Base-by-base conservation (phyloP, 441 rosid species). In the Erodium moschatum region DNA sequence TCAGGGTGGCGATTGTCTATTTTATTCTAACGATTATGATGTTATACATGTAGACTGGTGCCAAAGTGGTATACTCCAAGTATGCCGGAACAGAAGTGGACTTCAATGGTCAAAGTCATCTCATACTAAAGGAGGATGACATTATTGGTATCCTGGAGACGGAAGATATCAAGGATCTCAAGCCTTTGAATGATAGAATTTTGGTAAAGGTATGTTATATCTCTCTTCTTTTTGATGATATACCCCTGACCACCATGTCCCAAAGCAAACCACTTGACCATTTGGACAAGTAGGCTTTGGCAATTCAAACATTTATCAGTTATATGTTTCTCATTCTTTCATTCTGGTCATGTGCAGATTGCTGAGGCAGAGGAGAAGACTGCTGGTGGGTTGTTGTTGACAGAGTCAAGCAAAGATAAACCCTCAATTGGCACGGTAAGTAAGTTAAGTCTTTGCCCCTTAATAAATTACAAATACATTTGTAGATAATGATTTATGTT, bases 281-380 rank as follows among this genome's bases (percentile, higher is more conserved):
- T n/a, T n/a, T n/a, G n/a, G n/a, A 0, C 27, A 24, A 2, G 0
- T 24, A 2, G 27, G 27, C 27, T 24, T 24, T 24, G 27, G 27
- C 40, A 21, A 64, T 68, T 66, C 16, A 44, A 56, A 20, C 15
- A 11, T 5, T 58, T 61, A 2, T 61, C 6, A 19, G 4, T 2
- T 61, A 60, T 60, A 24, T 16, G 60, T 12, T 52, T 38, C 44
- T 38, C 8, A 13, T 12, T 52, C 16, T 5, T 16, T 52, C 16
- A 52, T 16, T 52, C 10, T 31, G 16, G 66, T 54, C 58, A 9
- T 66, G 70, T 78, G 70, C 74, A 94, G 98, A 81, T 94, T 69
- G 89, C 89, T 48, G 92, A 85, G 76, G 96, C 96, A 5, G 96
- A 93, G 85, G 89, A 84, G 84, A 91, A 85, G 75, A 93, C 96